Conservation (phyloP, 768 basidiomycete genomes). For the Hortiboletus campestris region DNA sequence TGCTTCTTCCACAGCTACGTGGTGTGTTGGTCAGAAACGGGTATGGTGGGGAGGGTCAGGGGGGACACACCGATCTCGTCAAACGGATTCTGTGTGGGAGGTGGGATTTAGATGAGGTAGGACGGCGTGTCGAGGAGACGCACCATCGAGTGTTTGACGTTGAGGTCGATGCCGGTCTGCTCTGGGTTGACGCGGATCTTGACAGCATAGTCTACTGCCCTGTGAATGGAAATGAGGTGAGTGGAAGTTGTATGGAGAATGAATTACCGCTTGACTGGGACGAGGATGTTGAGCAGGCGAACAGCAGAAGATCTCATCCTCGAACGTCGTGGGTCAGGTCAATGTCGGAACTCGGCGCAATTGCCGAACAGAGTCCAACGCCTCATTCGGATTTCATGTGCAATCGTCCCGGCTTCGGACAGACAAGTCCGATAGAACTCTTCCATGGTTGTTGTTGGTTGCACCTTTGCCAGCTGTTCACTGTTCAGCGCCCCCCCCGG, state of each 20-base stretch:
- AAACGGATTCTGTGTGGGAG: slow-evolving; percentile 80
- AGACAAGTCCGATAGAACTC: too few relatives aligned
- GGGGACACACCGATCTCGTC: slow-evolving; percentile 86
- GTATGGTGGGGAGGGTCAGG: not conserved
- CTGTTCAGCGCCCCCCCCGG: too few relatives aligned
- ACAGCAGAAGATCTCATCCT: slow-evolving; percentile 74
- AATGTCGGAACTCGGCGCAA: slow-evolving; percentile 15
- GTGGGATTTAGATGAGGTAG: not conserved
- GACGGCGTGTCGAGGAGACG: slow-evolving; percentile 19
- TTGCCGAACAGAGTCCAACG: not conserved
- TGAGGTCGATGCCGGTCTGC: slow-evolving; percentile 93
- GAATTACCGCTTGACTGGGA: slow-evolving; percentile 83
- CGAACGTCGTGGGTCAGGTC: slow-evolving; percentile 10
- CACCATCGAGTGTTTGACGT: slow-evolving; percentile 99
- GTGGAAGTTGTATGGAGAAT: not conserved
- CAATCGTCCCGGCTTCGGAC: too few relatives aligned
- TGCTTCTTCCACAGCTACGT: slow-evolving; percentile 91
- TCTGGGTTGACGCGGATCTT: slow-evolving; percentile 97
- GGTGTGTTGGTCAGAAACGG: not conserved
- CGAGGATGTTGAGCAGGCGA: slow-evolving; percentile 82
- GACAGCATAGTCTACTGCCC: slow-evolving; percentile 94
- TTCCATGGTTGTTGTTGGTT: too few relatives aligned
- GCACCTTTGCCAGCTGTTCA: too few relatives aligned
- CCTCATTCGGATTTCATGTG: too few relatives aligned
- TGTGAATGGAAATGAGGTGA: slow-evolving; percentile 30